Base-by-base conservation (phyloP, 2,329 filamentous ascomycete species). In the Talaromyces islandicus region DNA sequence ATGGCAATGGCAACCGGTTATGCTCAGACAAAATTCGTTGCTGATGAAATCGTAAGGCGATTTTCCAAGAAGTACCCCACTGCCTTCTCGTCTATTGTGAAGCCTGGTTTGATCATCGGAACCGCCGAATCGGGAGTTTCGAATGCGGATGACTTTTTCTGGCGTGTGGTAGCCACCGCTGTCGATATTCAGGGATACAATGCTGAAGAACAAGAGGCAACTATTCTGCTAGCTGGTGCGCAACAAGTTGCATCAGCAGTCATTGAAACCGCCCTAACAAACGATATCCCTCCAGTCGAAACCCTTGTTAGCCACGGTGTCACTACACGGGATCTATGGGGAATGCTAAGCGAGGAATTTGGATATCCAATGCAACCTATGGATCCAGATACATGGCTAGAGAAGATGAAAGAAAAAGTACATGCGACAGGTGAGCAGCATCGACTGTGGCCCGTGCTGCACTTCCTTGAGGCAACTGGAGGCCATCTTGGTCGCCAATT, bases 11-110 rank as follows among this genome's bases (percentile, higher is more conserved):
- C 91, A 58, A 96, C 90, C 0, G 92, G 93, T 4, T 97, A 97
- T 68, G 92, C 92, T 2, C 92, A 96, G 73, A 86, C 85, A 65
- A 97, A 97, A 77, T 97, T 92, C 91, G 89, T 84, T 3, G 82
- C 83, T 3, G 86, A 88, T 70, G 84, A 83, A 65, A 80, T 97
- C 53, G 84, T 92, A 24, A 83, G 89, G 24, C 89, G 91, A 71
- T 61, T 48, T 51, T 61, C 62, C 12, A 21, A 24, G 14, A 54
- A 57, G 5, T 32, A n/a, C 1, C 12, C 41, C 21, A 62, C 62
- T 0, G 24, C 24, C 24, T 50, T 25, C 24, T 92, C 92, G 25
- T 83, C 87, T 24, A 85, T 96, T 52, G 80, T 96, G 54, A 85
- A 92, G 11, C 88, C 92, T 3, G 92, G 93, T 27, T 97, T 97